Conservation (phyloP, 1,139 yeast genomes). For the Saccharomyces pastorianus region DNA sequence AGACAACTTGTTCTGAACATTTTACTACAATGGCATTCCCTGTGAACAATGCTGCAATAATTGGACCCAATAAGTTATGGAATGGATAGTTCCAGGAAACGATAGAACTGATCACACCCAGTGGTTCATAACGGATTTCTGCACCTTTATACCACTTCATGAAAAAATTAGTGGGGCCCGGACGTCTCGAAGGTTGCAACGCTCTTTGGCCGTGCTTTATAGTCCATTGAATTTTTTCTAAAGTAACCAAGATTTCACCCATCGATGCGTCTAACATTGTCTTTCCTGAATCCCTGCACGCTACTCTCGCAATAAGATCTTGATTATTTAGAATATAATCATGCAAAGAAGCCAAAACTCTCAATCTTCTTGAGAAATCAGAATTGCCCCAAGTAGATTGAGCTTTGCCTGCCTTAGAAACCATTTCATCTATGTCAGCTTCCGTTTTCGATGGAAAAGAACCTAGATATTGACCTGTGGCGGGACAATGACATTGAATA, state of each 20-base stretch:
- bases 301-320: slow-evolving; percentile 78
- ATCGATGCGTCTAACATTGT: slow-evolving; percentile 91
- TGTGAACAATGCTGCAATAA: slow-evolving; percentile 77
- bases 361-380: slow-evolving; percentile 55
- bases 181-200: slow-evolving; percentile 62
- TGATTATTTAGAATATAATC: slow-evolving; percentile 73
- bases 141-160: slow-evolving; percentile 76
- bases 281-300: slow-evolving; percentile 94
- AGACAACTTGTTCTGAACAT: slow-evolving; percentile 90
- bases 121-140: slow-evolving; percentile 86
- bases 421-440: slow-evolving; percentile 61
- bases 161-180: slow-evolving; percentile 78
- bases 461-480: slow-evolving; percentile 86
- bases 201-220: slow-evolving; percentile 71
- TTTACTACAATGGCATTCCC: slow-evolving; percentile 88
- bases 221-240: slow-evolving; percentile 88
- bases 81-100: slow-evolving; percentile 97
- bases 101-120: slow-evolving; percentile 81
- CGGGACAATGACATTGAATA: slow-evolving; percentile 88
- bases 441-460: slow-evolving; percentile 53
- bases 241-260: slow-evolving; percentile 91
- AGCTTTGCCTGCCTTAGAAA: slow-evolving; percentile 50
- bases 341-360: slow-evolving; percentile 61
- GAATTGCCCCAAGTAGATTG: slow-evolving; percentile 49
- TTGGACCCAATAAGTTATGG: slow-evolving; percentile 87